Base-by-base conservation (phyloP, 2,329 filamentous ascomycete genomes). In the Xylariaceae sp. region DNA sequence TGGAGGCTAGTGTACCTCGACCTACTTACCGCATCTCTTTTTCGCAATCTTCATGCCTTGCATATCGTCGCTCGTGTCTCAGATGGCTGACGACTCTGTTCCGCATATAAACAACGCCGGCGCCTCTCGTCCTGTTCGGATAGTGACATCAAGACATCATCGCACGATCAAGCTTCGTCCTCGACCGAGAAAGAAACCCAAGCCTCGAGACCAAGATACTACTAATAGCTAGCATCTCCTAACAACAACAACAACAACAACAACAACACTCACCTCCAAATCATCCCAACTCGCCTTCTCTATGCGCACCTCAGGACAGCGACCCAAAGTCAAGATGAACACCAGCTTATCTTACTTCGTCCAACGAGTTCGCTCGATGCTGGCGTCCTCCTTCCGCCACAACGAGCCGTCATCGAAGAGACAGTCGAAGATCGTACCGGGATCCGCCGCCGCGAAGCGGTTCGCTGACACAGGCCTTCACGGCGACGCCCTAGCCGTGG, bases 401-500 rank as follows among this genome's bases (percentile, higher is more conserved):
- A 57, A 57, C 44, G 61, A 60, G 10, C 56, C 50, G 5, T 48
- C 53, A 15, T 15, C 37, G 45, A 15, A 55, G 1, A n/a, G 48
- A 3, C 13, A 59, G 23, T 35, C n/a, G 10, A 55, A 55, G 13
- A 30, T 56, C 34, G 51, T 23, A 35, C 9, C 59, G 17, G 50
- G 18, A 18, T 10, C 39, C n/a, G 53, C 60, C 15, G 37, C 56
- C 7, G 57, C 57, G 35, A 44, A 54, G 18, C n/a, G 62, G 37
- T 49, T 7, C 6, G 50, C 44, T 10, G 47, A 61, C 51, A 59
- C 59, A 15, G 63, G 64, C 3, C 64, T 68, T 42, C 61, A 64
- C 10, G 61, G 62, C 9, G 67, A 69, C 3, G 68, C 66, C 15
- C 48, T 64, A 8, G 51, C 59, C 13, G 15, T 70, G 30, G 68